phyloP scores from a whole-genome alignment of 345 rosid genomes.

The Turritis glabra region DNA sequence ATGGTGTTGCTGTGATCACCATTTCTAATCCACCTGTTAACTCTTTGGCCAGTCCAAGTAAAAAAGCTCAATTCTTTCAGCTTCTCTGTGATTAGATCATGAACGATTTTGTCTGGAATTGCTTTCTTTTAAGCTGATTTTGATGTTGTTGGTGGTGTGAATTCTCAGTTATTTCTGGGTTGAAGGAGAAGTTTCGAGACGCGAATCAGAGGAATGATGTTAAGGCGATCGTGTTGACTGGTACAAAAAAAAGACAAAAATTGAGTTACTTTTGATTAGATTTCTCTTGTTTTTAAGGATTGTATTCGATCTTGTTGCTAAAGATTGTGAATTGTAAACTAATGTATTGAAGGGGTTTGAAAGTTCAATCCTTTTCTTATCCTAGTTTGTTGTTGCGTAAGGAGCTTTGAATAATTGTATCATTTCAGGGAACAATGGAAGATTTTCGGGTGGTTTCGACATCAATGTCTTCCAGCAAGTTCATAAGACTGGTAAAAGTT shows the following conservation, averaged over 20 bases:
- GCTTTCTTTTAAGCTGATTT: background rate
- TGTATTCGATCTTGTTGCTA: slow-evolving; percentile 3
- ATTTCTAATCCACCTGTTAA: slow-evolving; percentile 95
- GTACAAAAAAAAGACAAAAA: slow-evolving; percentile 36
- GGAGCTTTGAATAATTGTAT: slow-evolving; percentile 20
- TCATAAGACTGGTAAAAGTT: slow-evolving; percentile 63
- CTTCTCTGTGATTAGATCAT: background rate
- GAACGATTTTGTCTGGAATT: background rate
- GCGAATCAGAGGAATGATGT: slow-evolving; percentile 76
- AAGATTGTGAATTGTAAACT: background rate
- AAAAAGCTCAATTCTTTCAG: background rate
- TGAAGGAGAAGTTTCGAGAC: slow-evolving; percentile 71
- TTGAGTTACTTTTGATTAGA: background rate
- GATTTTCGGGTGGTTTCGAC: slow-evolving; percentile 92
- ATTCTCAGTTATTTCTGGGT: slow-evolving; percentile 61
- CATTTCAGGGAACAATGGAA: slow-evolving; percentile 69
- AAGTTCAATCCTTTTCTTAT: background rate
- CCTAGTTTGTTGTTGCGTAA: slow-evolving; percentile 4
- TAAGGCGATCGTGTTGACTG: slow-evolving; percentile 80
- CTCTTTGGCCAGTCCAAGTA: slow-evolving; percentile 76
- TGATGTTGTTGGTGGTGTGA: background rate
- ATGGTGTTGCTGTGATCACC: slow-evolving; percentile 88
- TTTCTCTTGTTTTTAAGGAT: background rate
- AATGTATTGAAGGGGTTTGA: background rate
- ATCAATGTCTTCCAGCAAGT: slow-evolving; percentile 77